Evolutionary conservation across 1,284 basidiomycete genomes (phyloP).

Genomic region (Earliella scabrosa): DNA sequence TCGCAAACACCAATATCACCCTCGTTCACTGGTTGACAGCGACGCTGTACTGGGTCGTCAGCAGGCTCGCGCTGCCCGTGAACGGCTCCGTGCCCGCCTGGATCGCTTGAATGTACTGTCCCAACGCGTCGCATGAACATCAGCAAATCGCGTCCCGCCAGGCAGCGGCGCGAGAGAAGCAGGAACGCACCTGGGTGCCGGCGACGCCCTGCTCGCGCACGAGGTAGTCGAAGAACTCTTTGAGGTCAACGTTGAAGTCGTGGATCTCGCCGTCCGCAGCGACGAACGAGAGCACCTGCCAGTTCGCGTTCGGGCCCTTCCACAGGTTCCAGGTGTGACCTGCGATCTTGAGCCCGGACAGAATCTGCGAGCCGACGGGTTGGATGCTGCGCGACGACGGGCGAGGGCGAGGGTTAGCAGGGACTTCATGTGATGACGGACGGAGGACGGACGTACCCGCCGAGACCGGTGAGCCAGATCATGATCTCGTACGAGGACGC

Average conservation of each 20-base stretch:
- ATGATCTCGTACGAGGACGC: constrained; percentile 62
- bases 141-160: not conserved
- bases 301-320: constrained; percentile 58
- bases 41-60: constrained; percentile 33
- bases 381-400: constrained; percentile 43
- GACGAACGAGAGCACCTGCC: constrained; percentile 63
- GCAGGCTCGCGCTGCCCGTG: constrained; percentile 49
- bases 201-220: constrained; percentile 32
- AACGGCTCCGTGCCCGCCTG: constrained; percentile 75
- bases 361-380: constrained; percentile 56
- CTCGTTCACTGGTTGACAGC: constrained; percentile 18
- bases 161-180: no score
- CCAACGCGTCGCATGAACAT: not conserved
- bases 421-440: not conserved
- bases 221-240: constrained; percentile 51
- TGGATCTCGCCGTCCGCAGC: constrained; percentile 51
- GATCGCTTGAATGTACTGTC: constrained; percentile 61
- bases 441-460: constrained; percentile 44
- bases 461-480: constrained; percentile 66
- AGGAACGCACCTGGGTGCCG: constrained; percentile 28
- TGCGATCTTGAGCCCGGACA: constrained; percentile 45
- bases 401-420: no score
- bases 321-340: constrained; percentile 62
- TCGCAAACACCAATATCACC: no score
- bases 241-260: constrained; percentile 58